A percentile compares a stretch with the other conserved stretches of the same genome.
Conservation (phyloP, 768 basidiomycete genomes). For the Xerocomellus intermedius region DNA sequence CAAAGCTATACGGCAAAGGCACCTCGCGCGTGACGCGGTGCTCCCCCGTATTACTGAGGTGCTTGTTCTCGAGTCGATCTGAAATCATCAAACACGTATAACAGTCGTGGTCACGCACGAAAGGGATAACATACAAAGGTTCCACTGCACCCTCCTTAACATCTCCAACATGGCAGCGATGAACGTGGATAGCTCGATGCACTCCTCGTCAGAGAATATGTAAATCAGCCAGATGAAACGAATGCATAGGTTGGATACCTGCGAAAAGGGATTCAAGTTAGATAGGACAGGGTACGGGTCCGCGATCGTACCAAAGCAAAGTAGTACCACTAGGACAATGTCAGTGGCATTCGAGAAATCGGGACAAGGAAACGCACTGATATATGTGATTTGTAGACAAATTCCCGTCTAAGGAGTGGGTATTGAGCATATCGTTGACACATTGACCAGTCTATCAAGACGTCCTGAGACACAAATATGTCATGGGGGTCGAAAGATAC, state of each 20-base stretch:
- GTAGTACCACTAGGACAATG: conserved; percentile 60
- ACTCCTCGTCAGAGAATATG: conserved; percentile 51
- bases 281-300: not conserved
- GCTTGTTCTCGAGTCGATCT: conserved; percentile 89
- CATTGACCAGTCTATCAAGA: conserved; percentile 91
- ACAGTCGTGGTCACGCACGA: not conserved
- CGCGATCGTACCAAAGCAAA: conserved; percentile 59
- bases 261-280: not conserved
- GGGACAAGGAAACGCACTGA: conserved; percentile 40
- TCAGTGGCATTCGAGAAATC: not conserved
- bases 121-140: conserved; percentile 63
- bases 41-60: conserved; percentile 80
- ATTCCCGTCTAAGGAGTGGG: conserved; percentile 68
- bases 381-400: conserved; percentile 67
- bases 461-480: conserved; percentile 50
- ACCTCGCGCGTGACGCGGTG: conserved; percentile 84
- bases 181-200: conserved; percentile 58
- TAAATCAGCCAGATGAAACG: conserved; percentile 86
- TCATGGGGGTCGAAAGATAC: not conserved
- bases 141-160: conserved; percentile 85
- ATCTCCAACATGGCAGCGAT: conserved; percentile 72
- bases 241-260: conserved; percentile 71
- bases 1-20: conserved; percentile 73
- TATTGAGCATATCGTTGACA: conserved; percentile 55
- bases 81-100: not conserved